Evolutionary conservation across 768 basidiomycete species (phyloP), one percentile per base, ranked within the genome.

Genomic region (Tylopilus plumbeoviolaceoides): DNA sequence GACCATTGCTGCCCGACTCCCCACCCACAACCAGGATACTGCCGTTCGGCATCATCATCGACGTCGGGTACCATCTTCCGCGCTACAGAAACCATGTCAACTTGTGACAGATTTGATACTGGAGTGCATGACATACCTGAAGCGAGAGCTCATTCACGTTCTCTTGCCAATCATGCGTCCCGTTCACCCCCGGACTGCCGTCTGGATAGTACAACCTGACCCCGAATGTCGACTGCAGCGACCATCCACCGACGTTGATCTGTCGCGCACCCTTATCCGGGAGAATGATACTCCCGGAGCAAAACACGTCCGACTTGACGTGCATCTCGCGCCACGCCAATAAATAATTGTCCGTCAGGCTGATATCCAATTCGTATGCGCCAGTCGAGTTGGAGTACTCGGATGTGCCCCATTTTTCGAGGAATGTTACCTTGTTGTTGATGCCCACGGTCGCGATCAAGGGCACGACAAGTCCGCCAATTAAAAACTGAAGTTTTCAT

Each of bases 101-200:
- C 5, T 9, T 2, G 1, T 7, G 18, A 48, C 10, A 18, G 0
- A 1, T 8, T 17, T 11, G 7, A 28, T 4, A 8, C 7, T 1
- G 20, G 9, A 5, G 25, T 4, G 2, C 28, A 20, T 1, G 8
- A n/a, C 71, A 28, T 40, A 84, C 84, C 77, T 89, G 88, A 23
- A 90, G 74, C 3, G 69, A 56, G 2, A 91, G 73, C 36, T 76
- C 74, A 0, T 77, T 55, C 36, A 71, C 73, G 56, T 90, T 80
- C 65, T 91, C 89, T 65, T 91, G 78, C 89, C 89, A 91, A 59
- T 91, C 85, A 48, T 82, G 83, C 7, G 86, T 89, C 7, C 82
- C 80, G 55, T 87, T 88, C 27, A 83, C 79, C 1, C 89, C 89
- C 6, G 78, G 69, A 1, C 63, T 70, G 21, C 89, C 89, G 59